phyloP scores from a whole-genome alignment of 176 grass and related monocot species.

The Avena eriantha region DNA sequence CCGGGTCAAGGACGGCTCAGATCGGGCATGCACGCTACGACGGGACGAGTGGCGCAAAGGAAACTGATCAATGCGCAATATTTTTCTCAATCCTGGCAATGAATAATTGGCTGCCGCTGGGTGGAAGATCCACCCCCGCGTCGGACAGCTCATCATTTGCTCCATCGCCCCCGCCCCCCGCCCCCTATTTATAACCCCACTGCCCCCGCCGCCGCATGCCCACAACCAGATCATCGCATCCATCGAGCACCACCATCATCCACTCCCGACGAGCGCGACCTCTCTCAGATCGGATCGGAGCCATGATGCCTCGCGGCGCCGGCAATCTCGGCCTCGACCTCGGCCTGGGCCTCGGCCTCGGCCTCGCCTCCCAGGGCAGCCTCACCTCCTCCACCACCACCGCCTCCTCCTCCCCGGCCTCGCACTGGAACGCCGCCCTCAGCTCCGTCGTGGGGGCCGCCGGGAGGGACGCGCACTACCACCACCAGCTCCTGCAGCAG shows the following conservation, averaged over 20 bases:
- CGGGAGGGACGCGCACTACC: neutral
- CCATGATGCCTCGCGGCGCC: conserved; percentile 52
- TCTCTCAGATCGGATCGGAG: neutral
- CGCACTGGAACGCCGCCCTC: conserved; percentile 46
- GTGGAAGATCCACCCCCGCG: conserved; percentile 12
- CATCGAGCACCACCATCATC: neutral
- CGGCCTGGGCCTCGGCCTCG: conserved; percentile 58
- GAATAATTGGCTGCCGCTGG: conserved; percentile 42
- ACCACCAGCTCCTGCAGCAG: neutral
- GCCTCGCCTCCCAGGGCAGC: conserved; percentile 65
- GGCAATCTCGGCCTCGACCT: conserved; percentile 66
- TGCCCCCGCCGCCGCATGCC: conserved; percentile 21
- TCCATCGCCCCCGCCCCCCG: neutral
- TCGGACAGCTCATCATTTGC: conserved; percentile 69
- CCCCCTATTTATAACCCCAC: conserved; percentile 69
- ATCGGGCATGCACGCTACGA: neutral
- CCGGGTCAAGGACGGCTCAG: neutral
- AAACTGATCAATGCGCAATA: neutral
- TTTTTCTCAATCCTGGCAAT: neutral
- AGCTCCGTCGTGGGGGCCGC: conserved; percentile 38
- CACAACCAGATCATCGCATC: neutral
- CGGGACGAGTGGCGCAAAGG: neutral
- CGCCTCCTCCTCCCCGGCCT: conserved; percentile 31
- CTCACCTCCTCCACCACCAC: conserved; percentile 56
- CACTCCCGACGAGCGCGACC: neutral